Evolutionary conservation across 2,329 filamentous ascomycete genomes (phyloP).

Genomic region (Magnaporthiopsis incrustans): DNA sequence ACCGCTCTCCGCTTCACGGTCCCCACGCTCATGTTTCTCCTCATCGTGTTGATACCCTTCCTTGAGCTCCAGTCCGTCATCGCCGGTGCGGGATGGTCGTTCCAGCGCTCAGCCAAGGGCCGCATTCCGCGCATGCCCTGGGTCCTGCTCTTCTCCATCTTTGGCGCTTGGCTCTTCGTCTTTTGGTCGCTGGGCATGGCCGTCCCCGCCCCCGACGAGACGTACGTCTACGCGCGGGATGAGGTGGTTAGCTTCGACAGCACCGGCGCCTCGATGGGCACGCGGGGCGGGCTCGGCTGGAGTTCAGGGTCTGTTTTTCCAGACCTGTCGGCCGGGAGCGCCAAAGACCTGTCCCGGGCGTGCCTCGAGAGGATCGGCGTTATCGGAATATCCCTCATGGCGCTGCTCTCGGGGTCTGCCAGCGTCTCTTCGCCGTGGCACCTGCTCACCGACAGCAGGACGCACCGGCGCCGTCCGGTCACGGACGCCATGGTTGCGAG

Average conservation of each 20-base stretch:
- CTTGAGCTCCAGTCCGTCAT: constrained; percentile 66
- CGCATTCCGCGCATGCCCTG: constrained; percentile 52
- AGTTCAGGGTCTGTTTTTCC: constrained; percentile 10
- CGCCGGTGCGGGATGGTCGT: constrained; percentile 50
- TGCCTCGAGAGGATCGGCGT: constrained; percentile 68
- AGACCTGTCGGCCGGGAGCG: constrained; percentile 3
- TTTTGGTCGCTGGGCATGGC: constrained; percentile 72
- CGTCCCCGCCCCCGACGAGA: constrained; percentile 28
- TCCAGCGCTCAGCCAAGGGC: constrained; percentile 49
- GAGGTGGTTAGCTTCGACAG: constrained; percentile 22
- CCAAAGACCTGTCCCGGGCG: constrained; percentile 37
- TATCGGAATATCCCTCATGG: constrained; percentile 81
- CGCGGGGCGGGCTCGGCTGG: constrained; percentile 5
- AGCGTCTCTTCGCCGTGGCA: constrained; percentile 86
- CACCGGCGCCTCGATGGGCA: constrained; percentile 21
- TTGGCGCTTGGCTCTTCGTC: constrained; percentile 58
- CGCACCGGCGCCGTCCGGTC: constrained; percentile 44
- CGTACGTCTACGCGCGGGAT: constrained; percentile 16
- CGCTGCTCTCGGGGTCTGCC: constrained; percentile 78
- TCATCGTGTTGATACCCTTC: constrained; percentile 69
- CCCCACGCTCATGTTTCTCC: constrained; percentile 60
- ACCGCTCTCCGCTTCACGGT: constrained; percentile 63
- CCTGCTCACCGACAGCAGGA: constrained; percentile 58
- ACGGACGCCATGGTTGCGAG: constrained; percentile 67
- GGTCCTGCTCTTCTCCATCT: constrained; percentile 53